Evolutionary conservation across 805 yeast species (phyloP), one percentile per base, ranked within the genome.

Genomic region (Candida incommunis): DNA sequence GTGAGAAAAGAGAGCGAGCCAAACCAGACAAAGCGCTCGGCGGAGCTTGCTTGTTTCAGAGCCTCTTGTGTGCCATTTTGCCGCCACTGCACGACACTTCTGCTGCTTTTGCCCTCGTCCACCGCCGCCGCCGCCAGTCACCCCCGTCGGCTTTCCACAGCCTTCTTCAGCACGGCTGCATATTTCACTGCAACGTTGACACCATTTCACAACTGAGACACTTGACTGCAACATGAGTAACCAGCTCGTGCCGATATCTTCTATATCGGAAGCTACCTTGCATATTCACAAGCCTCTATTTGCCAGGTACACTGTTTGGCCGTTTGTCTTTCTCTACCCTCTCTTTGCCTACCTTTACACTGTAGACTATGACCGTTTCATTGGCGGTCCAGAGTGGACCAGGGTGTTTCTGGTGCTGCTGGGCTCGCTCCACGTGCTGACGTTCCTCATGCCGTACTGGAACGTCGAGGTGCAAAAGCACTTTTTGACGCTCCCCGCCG

Each of bases 371-470:
- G 97, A 90, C 47, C 68, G 65, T 47, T 84, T 84, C 59, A 82
- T 90, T 56, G 82, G 74, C 41, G 96, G 96, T 22, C 73, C 81
- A 41, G 98, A 90, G 65, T 92, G 98, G 97, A 92, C 97, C 0
- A 85, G 84, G 61, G 92, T 90, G 29, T 88, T 76, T 57, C 67
- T 86, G 22, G 81, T 94, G 48, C 62, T 87, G 3, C 69, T 88
- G 43, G 61, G 81, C 29, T 76, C 95, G 2, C 49, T 82, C 47
- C 94, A 90, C 59, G 66, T 79, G 40, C 67, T 90, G 59, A 67
- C 90, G 47, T 73, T 87, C 80, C 74, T 90, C 61, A 75, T 86
- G 75, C 96, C 97, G n/a, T 81, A 82, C 56, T 90, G 98, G 98
- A 86, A 79, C 59, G 72, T 87, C 48, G 71, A 75, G 43, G 64